Conservation (phyloP, 192 early-diverging fungal genomes). For the Pilobolus umbonatus region DNA sequence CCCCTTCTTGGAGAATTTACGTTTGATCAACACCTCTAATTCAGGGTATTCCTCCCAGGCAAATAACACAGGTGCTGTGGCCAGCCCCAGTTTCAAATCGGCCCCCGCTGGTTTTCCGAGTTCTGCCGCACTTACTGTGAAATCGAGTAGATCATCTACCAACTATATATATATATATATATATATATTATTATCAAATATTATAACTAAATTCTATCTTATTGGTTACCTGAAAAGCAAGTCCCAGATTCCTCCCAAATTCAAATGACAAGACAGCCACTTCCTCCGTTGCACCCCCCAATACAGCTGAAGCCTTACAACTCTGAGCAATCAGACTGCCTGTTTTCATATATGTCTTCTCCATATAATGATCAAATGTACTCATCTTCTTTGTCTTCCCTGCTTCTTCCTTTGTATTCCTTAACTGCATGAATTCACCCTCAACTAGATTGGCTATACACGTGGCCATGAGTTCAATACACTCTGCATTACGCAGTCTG, state of each 20-base stretch:
- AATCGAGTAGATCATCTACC: constrained; percentile 92
- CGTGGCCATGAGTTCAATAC: constrained; percentile 89
- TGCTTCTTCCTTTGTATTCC: constrained; percentile 54
- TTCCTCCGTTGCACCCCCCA: constrained; percentile 71
- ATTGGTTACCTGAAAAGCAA: constrained; percentile 82
- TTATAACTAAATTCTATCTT: not conserved
- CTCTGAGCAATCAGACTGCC: constrained; percentile 92
- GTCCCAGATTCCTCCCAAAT: constrained; percentile 83
- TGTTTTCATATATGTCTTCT: constrained; percentile 96
- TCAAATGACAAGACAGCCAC: constrained; percentile 73
- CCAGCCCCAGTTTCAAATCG: too few relatives aligned
- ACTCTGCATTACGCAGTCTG: constrained; percentile 81
- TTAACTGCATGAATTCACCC: constrained; percentile 97
- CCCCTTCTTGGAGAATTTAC: constrained; percentile 71
- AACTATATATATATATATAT: constrained; percentile 34
- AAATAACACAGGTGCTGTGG: constrained; percentile 92
- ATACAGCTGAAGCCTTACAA: constrained; percentile 79
- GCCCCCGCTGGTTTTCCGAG: constrained; percentile 89
- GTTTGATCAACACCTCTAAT: constrained; percentile 77
- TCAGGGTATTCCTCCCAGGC: constrained; percentile 87
- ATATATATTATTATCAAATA: not conserved
- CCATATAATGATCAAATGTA: constrained; percentile 90
- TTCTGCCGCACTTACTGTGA: constrained; percentile 67
- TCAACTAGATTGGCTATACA: constrained; percentile 92
- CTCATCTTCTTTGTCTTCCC: constrained; percentile 30